A percentile compares a stretch with the other conserved stretches of the same genome.
These are phyloP conservation scores for Tagetes erecta DNA, from an alignment of 129 eudicot genomes.

Conservation along the genomic window DNA sequence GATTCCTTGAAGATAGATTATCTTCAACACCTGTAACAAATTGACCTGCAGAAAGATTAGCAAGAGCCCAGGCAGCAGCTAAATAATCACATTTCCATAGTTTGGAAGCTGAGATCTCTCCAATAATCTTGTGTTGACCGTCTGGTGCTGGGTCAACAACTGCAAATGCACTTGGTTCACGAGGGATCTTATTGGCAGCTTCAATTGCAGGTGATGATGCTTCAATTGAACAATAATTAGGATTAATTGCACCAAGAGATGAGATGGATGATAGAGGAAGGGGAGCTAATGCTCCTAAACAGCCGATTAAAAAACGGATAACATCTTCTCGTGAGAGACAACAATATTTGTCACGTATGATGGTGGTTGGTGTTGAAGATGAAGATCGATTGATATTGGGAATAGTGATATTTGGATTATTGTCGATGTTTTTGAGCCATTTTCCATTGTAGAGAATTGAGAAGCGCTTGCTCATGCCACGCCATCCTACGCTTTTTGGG, in stretches of 20 bases:
- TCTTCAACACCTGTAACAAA: constrained; percentile 97
- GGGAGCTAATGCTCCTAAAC: constrained; percentile 96
- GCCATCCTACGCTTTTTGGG: constrained; percentile 81
- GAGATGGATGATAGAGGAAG: constrained; percentile 85
- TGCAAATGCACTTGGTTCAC: constrained; percentile 85
- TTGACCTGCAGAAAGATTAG: constrained; percentile 80
- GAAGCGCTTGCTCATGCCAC: constrained; percentile 91
- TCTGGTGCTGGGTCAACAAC: constrained; percentile 74
- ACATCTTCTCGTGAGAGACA: constrained; percentile 94
- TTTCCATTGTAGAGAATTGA: constrained; percentile 80
- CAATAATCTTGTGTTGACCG: constrained; percentile 68
- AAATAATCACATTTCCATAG: constrained; percentile 91
- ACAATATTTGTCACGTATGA: constrained; percentile 61
- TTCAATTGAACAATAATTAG: constrained; percentile 61
- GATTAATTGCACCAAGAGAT: constrained; percentile 68
- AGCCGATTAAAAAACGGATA: constrained; percentile 79
- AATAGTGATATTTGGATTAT: constrained; percentile 31
- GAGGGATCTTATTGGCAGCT: constrained; percentile 54
- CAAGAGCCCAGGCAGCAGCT: constrained; percentile 94
- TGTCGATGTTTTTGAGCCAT: constrained; percentile 75
- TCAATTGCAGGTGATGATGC: constrained; percentile 71
- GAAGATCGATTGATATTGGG: constrained; percentile 50
- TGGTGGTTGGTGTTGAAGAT: constrained; percentile 46
- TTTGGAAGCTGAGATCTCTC: constrained; percentile 87
- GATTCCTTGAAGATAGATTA: constrained; percentile 43